Evolutionary conservation across 345 rosid genomes (phyloP), one percentile per base, ranked within the genome.

Genomic region (Acer saccharum): DNA sequence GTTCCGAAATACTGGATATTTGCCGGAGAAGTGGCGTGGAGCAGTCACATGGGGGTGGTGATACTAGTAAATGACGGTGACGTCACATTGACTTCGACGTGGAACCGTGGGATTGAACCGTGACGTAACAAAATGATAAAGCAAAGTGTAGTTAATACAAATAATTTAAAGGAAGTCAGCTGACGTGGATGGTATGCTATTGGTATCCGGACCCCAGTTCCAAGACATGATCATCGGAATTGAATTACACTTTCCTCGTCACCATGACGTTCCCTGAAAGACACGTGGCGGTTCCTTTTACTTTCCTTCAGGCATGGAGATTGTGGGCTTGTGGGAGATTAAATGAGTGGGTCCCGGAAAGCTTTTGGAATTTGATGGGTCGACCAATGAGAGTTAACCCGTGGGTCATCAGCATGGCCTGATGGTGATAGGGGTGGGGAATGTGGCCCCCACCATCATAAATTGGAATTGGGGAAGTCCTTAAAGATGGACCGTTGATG

Each of bases 261-360:
- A 87, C 67, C 70, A 18, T 73, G 84, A 81, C 87, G 85, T 78
- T 74, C 81, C 73, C 32, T 3, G 48, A 2, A 0, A 6, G 85
- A 76, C 85, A 85, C 84, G 84, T 83, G 90, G 85, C 29, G 17
- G 29, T 0, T 74, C 10, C n/a, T 54, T 75, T 35, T 21, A 58
- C 75, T 78, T 74, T 74, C 90, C 90, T 76, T 68, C 82, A 68
- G 83, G 75, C 85, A 66, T 58, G 90, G 90, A 87, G 86, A 67
- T 41, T 46, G 76, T 63, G 69, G 77, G 50, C 64, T 52, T 20
- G n/a, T 66, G 46, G 52, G n/a, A 21, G 18, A 14, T 64, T 25
- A 52, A 41, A 23, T 2, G 60, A n/a, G 23, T 52, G 78, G 79
- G 55, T 23, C 62, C 71, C 55, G 0, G 2, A 13, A 20, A 3